A percentile compares a stretch with the other conserved stretches of the same genome.
These are phyloP conservation scores for Suillus luteus DNA, from an alignment of 768 basidiomycete genomes.

Conservation along the genomic window DNA sequence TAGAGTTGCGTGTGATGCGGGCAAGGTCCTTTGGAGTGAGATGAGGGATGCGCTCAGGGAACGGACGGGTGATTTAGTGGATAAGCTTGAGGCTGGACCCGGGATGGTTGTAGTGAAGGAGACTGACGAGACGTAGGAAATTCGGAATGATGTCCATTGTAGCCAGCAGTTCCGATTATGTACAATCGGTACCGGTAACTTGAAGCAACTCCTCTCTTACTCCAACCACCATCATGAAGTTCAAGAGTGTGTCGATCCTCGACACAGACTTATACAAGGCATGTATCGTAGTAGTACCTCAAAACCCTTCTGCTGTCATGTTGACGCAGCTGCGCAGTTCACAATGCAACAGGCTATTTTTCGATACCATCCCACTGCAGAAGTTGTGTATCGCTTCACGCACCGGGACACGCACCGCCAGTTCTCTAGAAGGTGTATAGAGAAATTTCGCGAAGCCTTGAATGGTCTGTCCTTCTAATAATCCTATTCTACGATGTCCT, in stretches of 20 bases:
- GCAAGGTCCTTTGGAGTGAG: constrained; percentile 76
- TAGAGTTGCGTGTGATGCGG: constrained; percentile 73
- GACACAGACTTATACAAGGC: constrained; percentile 98
- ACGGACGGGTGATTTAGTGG: constrained; percentile 62
- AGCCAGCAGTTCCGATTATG: no score
- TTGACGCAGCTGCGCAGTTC: constrained; percentile 47
- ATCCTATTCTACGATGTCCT: not conserved
- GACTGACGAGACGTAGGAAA: constrained; percentile 21
- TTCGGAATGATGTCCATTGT: not conserved
- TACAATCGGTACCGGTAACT: not conserved
- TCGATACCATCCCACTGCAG: constrained; percentile 69
- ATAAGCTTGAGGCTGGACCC: constrained; percentile 56
- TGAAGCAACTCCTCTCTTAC: not conserved
- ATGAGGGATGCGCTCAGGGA: constrained; percentile 74
- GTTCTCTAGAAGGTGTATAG: constrained; percentile 50
- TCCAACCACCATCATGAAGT: not conserved
- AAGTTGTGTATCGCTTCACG: constrained; percentile 78
- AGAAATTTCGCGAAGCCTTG: constrained; percentile 50
- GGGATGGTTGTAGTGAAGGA: constrained; percentile 34
- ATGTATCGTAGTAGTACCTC: not conserved
- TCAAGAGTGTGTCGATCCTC: constrained; percentile 55
- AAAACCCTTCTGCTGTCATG: constrained; percentile 1
- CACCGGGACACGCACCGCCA: constrained; percentile 66
- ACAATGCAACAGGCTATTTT: constrained; percentile 95
- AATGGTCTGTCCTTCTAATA: constrained; percentile 46